Evolutionary conservation across 495 filamentous ascomycete genomes (phyloP).

Genomic region (Durotheca rogersii): DNA sequence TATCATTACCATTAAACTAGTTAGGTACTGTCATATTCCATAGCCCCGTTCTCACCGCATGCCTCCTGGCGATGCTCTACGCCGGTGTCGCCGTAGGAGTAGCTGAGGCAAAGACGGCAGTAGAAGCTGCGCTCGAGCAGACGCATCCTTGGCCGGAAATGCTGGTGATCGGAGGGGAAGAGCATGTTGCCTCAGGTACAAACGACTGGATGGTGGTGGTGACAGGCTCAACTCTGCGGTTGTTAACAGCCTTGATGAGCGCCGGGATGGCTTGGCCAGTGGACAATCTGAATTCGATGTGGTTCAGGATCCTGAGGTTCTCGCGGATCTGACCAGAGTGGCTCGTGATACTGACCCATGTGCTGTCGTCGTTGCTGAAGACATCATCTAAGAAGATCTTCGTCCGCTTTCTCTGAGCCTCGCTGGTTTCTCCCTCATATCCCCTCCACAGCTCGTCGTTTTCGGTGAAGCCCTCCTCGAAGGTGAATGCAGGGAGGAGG

Average conservation of each 20-base stretch:
- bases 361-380: conserved; percentile 59
- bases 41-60: neutral
- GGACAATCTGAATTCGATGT: conserved; percentile 58
- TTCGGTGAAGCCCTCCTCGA: conserved; percentile 65
- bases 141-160: conserved; percentile 46
- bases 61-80: neutral
- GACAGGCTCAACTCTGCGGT: conserved; percentile 19
- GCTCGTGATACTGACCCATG: conserved; percentile 65
- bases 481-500: conserved; percentile 57
- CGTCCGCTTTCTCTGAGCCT: conserved; percentile 56
- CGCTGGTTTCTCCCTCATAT: conserved; percentile 53
- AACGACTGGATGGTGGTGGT: conserved; percentile 44
- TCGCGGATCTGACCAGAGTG: conserved; percentile 67
- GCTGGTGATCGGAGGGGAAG: conserved; percentile 49
- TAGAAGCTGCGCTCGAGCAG: conserved; percentile 46
- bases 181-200: conserved; percentile 52
- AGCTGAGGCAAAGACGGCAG: conserved; percentile 3
- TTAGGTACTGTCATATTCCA: neutral
- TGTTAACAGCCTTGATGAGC: conserved; percentile 60
- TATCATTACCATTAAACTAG: conserved; percentile 3
- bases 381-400: conserved; percentile 61
- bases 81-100: conserved; percentile 8
- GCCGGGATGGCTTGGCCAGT: conserved; percentile 74
- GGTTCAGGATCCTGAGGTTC: conserved; percentile 57
- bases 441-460: conserved; percentile 63